These are phyloP conservation scores for Fomitopsis schrenkii DNA, from an alignment of 1,284 basidiomycete genomes.

Conservation along the genomic window DNA sequence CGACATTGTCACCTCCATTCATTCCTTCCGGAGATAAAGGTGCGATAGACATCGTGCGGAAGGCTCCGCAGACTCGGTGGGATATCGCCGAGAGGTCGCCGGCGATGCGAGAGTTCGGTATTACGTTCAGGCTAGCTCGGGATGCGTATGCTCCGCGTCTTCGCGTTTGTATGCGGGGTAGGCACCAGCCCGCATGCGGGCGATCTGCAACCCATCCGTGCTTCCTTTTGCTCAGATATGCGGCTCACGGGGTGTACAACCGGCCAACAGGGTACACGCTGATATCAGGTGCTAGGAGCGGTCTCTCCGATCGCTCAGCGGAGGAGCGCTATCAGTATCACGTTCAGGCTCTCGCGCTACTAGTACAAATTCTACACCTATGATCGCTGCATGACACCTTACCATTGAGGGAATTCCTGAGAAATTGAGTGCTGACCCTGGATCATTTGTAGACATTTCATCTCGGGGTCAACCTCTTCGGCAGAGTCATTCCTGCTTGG, in stretches of 20 bases:
- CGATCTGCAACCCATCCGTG: background rate
- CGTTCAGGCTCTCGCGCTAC: background rate
- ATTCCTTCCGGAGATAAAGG: background rate
- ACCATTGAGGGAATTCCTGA: background rate
- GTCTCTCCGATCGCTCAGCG: background rate
- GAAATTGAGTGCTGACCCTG: background rate
- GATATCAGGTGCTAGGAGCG: background rate
- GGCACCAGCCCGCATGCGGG: background rate
- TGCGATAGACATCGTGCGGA: background rate
- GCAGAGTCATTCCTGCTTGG: too few species aligned
- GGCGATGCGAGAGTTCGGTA: background rate
- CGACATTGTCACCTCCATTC: background rate
- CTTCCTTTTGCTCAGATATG: background rate
- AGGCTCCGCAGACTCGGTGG: background rate
- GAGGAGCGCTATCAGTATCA: background rate
- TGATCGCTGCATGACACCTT: background rate
- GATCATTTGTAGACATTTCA: background rate
- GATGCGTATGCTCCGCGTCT: background rate
- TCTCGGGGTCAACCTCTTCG: too few species aligned
- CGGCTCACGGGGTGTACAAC: background rate
- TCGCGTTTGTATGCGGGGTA: background rate
- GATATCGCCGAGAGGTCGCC: background rate
- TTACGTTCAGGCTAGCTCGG: background rate
- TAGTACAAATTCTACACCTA: background rate
- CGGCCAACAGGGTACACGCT: background rate